A percentile compares a stretch with the other conserved stretches of the same genome.
Conservation (phyloP, 768 basidiomycete genomes). For the Fomitopsis pulvina region DNA sequence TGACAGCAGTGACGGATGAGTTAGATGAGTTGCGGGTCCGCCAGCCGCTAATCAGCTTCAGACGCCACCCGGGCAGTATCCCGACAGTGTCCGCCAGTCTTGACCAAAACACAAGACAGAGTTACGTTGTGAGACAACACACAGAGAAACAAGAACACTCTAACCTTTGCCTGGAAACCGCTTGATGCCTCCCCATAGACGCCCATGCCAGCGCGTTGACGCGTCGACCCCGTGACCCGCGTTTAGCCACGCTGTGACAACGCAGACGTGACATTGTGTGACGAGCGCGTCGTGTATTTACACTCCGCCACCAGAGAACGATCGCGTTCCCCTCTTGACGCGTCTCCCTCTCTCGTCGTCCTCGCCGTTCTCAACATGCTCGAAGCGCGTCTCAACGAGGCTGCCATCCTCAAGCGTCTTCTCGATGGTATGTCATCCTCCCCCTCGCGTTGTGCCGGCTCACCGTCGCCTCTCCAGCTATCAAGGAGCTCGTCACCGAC, state of each 20-base stretch:
- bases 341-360: conserved; percentile 6
- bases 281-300: conserved; percentile 2
- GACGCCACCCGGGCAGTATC: no score
- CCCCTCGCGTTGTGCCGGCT: background rate
- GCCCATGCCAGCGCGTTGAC: no score
- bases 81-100: no score
- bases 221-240: background rate
- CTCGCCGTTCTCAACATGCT: conserved; percentile 48
- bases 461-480: conserved; percentile 43
- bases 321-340: conserved; percentile 12
- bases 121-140: no score
- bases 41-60: no score
- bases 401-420: conserved; percentile 85
- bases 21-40: no score
- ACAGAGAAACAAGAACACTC: no score
- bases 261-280: conserved; percentile 1
- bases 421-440: conserved; percentile 65
- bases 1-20: no score
- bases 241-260: conserved; percentile 1
- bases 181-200: no score
- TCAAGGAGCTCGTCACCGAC: conserved; percentile 97
- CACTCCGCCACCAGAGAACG: background rate
- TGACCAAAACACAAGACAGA: no score
- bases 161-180: no score
- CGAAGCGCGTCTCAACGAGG: conserved; percentile 88